phyloP scores from a whole-genome alignment of 495 filamentous ascomycete species.

The Terfezia boudieri region DNA sequence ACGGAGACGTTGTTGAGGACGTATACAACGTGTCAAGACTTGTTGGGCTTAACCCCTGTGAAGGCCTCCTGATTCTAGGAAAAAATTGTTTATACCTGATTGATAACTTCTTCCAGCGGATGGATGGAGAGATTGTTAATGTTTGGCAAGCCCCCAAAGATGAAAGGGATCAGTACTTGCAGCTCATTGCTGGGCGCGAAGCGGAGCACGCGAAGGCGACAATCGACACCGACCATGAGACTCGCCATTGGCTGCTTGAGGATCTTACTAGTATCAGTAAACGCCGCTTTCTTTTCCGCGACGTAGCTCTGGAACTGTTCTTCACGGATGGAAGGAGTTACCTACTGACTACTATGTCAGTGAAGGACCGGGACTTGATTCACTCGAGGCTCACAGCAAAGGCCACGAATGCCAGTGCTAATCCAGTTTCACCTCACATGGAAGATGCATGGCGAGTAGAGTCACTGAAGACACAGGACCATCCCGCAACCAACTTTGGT shows the following conservation, averaged over 20 bases:
- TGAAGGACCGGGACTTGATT: constrained; percentile 51
- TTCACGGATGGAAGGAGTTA: constrained; percentile 94
- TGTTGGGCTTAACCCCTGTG: constrained; percentile 72
- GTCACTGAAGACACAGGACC: constrained; percentile 57
- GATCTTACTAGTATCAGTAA: constrained; percentile 96
- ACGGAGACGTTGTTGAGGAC: constrained; percentile 76
- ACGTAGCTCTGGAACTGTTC: constrained; percentile 87
- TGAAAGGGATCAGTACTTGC: constrained; percentile 83
- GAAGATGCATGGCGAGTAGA: constrained; percentile 74
- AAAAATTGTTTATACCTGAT: constrained; percentile 83
- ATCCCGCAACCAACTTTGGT: constrained; percentile 51
- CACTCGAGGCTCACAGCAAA: constrained; percentile 48
- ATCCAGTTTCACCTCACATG: constrained; percentile 26
- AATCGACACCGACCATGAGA: constrained; percentile 41
- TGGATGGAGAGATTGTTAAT: constrained; percentile 87
- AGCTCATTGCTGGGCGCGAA: constrained; percentile 70
- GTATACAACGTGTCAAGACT: constrained; percentile 90
- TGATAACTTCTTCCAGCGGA: constrained; percentile 81
- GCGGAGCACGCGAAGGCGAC: constrained; percentile 33
- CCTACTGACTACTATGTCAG: constrained; percentile 58
- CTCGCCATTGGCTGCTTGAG: constrained; percentile 78
- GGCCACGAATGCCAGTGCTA: constrained; percentile 50
- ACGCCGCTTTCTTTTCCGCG: constrained; percentile 79
- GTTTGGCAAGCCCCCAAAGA: constrained; percentile 82
- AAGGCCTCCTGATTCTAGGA: constrained; percentile 82